Evolutionary conservation across 106 monocot species (phyloP).

Genomic region (Amphibolis antarctica): DNA sequence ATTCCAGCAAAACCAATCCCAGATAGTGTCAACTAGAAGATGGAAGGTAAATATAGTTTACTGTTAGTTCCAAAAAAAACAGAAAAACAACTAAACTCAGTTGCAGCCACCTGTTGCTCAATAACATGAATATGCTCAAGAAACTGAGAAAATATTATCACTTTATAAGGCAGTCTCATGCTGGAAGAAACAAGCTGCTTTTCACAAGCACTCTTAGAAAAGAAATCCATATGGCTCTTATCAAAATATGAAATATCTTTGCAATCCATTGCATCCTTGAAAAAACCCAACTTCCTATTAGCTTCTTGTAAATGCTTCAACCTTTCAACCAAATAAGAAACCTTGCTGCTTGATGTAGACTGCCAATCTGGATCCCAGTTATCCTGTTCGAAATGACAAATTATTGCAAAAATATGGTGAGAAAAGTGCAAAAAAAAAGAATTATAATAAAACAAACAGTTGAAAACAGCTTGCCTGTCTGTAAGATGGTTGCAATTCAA

Average conservation of each 20-base stretch:
- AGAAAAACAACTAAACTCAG: not conserved
- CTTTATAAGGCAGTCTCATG: constrained; percentile 48
- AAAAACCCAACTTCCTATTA: constrained; percentile 27
- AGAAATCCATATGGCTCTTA: constrained; percentile 1
- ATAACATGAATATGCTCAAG: constrained; percentile 98
- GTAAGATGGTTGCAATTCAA: constrained; percentile 97
- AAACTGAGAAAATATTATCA: constrained; percentile 97
- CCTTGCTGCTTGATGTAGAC: constrained; percentile 94
- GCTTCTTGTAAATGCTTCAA: constrained; percentile 53
- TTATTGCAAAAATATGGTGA: not conserved
- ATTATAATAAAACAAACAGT: not conserved
- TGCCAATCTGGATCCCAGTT: constrained; percentile 97
- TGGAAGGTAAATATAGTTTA: constrained; percentile 10
- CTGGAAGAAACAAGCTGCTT: constrained; percentile 9
- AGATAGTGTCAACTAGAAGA: constrained; percentile 50
- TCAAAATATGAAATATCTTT: not conserved
- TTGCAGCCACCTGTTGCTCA: constrained; percentile 68
- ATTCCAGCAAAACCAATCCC: constrained; percentile 69
- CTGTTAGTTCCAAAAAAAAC: not conserved
- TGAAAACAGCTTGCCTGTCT: constrained; percentile 44
- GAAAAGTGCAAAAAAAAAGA: not conserved
- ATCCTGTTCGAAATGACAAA: constrained; percentile 41
- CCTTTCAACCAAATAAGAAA: constrained; percentile 64
- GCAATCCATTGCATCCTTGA: constrained; percentile 9
- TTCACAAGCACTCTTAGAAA: not conserved